Percentiles rank a stretch among this genome's conserved stretches.
Evolutionary conservation across 2,329 filamentous ascomycete species (phyloP).

Genomic region (Penicillium sumatraense): DNA sequence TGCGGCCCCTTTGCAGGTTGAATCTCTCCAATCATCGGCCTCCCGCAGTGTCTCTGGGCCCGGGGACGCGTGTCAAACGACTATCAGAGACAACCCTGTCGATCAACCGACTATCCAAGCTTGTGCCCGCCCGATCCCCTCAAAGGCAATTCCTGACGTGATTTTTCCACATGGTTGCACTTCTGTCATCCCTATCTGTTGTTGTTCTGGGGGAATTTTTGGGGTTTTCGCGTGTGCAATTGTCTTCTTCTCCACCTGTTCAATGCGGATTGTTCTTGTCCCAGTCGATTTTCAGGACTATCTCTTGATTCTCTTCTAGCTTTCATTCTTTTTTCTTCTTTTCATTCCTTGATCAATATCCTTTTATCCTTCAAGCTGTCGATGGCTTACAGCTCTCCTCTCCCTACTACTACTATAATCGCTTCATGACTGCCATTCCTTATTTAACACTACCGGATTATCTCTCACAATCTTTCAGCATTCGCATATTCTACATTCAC

Average conservation of each 20-base stretch:
- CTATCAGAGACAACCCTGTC: constrained; percentile 9
- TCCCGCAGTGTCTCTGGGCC: background rate
- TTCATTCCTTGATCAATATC: background rate
- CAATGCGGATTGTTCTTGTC: background rate
- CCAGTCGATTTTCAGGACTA: background rate
- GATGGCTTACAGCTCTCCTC: background rate
- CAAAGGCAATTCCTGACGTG: constrained; percentile 2
- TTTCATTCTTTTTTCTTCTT: background rate
- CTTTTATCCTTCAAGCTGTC: background rate
- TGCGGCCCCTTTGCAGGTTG: constrained; percentile 16
- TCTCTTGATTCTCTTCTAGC: background rate
- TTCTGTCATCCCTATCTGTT: constrained; percentile 3
- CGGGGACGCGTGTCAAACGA: constrained; percentile 14
- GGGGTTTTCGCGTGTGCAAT: background rate
- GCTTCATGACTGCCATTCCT: constrained; percentile 8
- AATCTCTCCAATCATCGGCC: constrained; percentile 10
- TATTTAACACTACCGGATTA: background rate
- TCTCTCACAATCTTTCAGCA: background rate
- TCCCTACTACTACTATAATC: constrained; percentile 4
- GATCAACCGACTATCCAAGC: constrained; percentile 6
- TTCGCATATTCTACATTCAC: constrained; percentile 13
- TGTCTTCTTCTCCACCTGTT: constrained; percentile 1
- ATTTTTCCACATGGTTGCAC: constrained; percentile 12
- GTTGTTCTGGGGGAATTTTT: constrained; percentile 1
- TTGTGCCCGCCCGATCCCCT: background rate